phyloP scores from a whole-genome alignment of 2,329 filamentous ascomycete species.

The Neonectria punicea region DNA sequence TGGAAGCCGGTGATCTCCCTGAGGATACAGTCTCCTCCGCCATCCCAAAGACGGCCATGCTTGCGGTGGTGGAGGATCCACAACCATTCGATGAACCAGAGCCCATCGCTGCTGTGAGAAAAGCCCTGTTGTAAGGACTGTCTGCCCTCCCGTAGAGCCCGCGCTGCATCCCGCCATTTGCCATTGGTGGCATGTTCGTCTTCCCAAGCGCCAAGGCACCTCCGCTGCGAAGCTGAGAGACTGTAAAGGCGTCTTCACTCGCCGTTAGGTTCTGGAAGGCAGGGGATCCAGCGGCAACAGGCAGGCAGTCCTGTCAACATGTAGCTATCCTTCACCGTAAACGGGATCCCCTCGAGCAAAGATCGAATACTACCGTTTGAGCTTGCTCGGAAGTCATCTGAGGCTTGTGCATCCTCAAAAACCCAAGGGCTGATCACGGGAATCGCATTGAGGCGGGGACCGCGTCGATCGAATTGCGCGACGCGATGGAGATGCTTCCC shows the following conservation, averaged over 20 bases:
- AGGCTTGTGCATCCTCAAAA: constrained; percentile 41
- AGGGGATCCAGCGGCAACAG: constrained; percentile 62
- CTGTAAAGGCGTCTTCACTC: constrained; percentile 62
- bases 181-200: constrained; percentile 68
- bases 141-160: constrained; percentile 66
- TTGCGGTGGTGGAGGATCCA: constrained; percentile 60
- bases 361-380: background rate
- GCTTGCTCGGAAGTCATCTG: constrained; percentile 38
- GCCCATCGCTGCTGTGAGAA: constrained; percentile 63
- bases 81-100: constrained; percentile 69
- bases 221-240: constrained; percentile 53
- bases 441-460: constrained; percentile 39
- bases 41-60: constrained; percentile 63
- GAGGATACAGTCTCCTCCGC: constrained; percentile 66
- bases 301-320: constrained; percentile 65
- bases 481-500: constrained; percentile 40
- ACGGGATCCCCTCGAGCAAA: constrained; percentile 64
- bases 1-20: constrained; percentile 64
- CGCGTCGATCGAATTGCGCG: constrained; percentile 38
- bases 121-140: constrained; percentile 64
- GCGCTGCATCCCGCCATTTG: constrained; percentile 67
- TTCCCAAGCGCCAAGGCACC: constrained; percentile 52
- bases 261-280: constrained; percentile 62
- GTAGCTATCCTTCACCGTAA: constrained; percentile 67
- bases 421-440: constrained; percentile 39